Evolutionary conservation across 1,284 basidiomycete genomes (phyloP).

Genomic region (Erythrobasidium hasegawianum): DNA sequence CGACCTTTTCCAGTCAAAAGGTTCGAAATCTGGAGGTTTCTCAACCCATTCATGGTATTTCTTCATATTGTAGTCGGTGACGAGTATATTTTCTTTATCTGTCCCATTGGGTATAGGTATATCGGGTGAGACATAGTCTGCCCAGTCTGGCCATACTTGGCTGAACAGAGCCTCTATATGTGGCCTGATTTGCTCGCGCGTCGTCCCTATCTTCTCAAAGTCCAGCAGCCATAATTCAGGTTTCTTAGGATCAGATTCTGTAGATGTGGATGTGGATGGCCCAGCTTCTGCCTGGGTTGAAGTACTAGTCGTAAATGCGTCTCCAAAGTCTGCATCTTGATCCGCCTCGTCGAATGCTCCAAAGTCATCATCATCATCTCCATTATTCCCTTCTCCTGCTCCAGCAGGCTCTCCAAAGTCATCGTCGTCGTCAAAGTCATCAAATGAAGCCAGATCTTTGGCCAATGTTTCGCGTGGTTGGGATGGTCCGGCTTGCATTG

Average conservation of each 20-base stretch:
- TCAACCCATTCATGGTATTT: slow-evolving; percentile 1
- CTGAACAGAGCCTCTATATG: slow-evolving; percentile 1
- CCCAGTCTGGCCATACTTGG: slow-evolving; percentile 6
- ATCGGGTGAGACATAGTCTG: slow-evolving; percentile 1
- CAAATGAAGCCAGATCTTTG: not conserved
- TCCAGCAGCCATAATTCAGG: slow-evolving; percentile 1
- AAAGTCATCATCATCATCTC: slow-evolving; percentile 21
- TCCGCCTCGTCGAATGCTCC: slow-evolving; percentile 32
- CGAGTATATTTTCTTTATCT: slow-evolving; percentile 21
- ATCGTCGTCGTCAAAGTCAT: not conserved
- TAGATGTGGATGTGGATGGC: not conserved
- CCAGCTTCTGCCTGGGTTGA: not conserved
- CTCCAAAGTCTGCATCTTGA: not conserved
- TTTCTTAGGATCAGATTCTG: not conserved
- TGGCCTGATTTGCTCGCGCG: not conserved
- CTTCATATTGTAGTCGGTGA: not conserved
- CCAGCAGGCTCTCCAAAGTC: slow-evolving; percentile 1
- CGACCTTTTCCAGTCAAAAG: slow-evolving; percentile 26
- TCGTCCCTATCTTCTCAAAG: slow-evolving; percentile 13
- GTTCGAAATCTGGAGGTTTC: slow-evolving; percentile 9
- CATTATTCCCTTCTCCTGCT: too few species aligned
- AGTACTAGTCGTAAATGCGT: not conserved
- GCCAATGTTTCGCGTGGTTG: not conserved
- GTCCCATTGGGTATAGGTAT: slow-evolving; percentile 1
- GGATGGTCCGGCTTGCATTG: not conserved